These are phyloP conservation scores for Lachnellula hyalina DNA, from an alignment of 2,329 filamentous ascomycete species.

Conservation along the genomic window DNA sequence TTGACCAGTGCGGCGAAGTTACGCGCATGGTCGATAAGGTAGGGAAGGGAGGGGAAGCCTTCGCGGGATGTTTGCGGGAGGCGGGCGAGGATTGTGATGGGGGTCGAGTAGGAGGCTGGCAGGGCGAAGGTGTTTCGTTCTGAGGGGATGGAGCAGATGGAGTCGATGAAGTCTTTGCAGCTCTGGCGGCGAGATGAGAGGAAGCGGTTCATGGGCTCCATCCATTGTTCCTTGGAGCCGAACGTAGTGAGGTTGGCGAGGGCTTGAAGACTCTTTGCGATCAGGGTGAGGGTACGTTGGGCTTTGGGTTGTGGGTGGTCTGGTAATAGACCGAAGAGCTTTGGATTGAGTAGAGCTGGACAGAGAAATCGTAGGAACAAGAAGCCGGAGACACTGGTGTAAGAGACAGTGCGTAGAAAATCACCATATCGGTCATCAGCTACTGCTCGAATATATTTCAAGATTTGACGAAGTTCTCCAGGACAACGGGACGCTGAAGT, in stretches of 20 bases:
- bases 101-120: constrained; percentile 85
- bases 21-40: constrained; percentile 82
- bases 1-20: constrained; percentile 81
- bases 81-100: constrained; percentile 80
- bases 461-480: constrained; percentile 73
- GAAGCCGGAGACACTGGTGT: constrained; percentile 93
- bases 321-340: constrained; percentile 77
- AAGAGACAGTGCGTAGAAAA: constrained; percentile 81
- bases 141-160: constrained; percentile 75
- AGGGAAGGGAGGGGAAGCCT: constrained; percentile 88
- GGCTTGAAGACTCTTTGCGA: constrained; percentile 87
- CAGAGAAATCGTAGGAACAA: constrained; percentile 93
- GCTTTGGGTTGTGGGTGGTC: constrained; percentile 80
- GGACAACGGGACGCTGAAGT: constrained; percentile 71
- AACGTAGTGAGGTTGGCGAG: constrained; percentile 88
- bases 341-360: constrained; percentile 91
- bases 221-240: constrained; percentile 94
- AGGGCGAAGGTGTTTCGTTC: constrained; percentile 60
- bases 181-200: constrained; percentile 67
- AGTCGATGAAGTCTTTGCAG: constrained; percentile 83
- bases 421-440: constrained; percentile 93
- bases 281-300: constrained; percentile 82
- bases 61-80: constrained; percentile 77
- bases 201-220: constrained; percentile 97
- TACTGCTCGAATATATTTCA: constrained; percentile 87